phyloP scores from a whole-genome alignment of 2,329 filamentous ascomycete species.

The Penicillium aurantiogriseum region DNA sequence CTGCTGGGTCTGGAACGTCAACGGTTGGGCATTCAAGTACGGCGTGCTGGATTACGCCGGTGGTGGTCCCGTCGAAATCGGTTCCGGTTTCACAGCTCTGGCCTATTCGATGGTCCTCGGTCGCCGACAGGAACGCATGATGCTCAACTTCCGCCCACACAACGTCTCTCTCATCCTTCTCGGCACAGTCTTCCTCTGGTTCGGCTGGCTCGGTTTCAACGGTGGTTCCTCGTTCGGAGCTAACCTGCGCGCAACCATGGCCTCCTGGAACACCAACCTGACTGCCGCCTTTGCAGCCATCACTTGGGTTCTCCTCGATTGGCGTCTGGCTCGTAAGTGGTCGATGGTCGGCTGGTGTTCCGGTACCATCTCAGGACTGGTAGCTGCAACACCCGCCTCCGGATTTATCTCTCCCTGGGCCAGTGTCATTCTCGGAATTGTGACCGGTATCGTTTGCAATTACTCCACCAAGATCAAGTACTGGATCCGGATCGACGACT shows the following conservation, averaged over 20 bases:
- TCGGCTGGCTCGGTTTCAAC: slow-evolving; percentile 99
- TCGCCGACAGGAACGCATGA: slow-evolving; percentile 97
- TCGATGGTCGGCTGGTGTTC: slow-evolving; percentile 92
- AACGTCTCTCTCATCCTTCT: slow-evolving; percentile 97
- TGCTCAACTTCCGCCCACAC: slow-evolving; percentile 98
- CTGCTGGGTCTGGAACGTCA: slow-evolving; percentile 94
- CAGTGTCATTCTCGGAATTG: slow-evolving; percentile 59
- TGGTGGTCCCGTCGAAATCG: slow-evolving; percentile 95
- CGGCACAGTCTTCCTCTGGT: slow-evolving; percentile 94
- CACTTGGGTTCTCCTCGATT: slow-evolving; percentile 95
- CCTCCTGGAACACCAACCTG: slow-evolving; percentile 96
- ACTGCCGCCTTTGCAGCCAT: slow-evolving; percentile 89
- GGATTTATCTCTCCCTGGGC: slow-evolving; percentile 73
- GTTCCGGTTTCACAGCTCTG: slow-evolving; percentile 85
- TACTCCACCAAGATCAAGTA: slow-evolving; percentile 81
- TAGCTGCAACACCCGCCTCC: slow-evolving; percentile 81
- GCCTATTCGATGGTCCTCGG: slow-evolving; percentile 96
- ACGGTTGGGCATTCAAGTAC: slow-evolving; percentile 88
- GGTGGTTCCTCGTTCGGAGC: slow-evolving; percentile 91
- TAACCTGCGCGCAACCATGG: slow-evolving; percentile 90
- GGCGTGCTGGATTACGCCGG: slow-evolving; percentile 96
- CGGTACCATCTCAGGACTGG: slow-evolving; percentile 80
- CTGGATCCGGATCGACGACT: slow-evolving; percentile 78
- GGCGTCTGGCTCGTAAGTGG: slow-evolving; percentile 90
- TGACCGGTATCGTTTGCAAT: slow-evolving; percentile 70